Evolutionary conservation across 1,139 yeast genomes (phyloP).

Genomic region (Saccharomycopsis hybrid): DNA sequence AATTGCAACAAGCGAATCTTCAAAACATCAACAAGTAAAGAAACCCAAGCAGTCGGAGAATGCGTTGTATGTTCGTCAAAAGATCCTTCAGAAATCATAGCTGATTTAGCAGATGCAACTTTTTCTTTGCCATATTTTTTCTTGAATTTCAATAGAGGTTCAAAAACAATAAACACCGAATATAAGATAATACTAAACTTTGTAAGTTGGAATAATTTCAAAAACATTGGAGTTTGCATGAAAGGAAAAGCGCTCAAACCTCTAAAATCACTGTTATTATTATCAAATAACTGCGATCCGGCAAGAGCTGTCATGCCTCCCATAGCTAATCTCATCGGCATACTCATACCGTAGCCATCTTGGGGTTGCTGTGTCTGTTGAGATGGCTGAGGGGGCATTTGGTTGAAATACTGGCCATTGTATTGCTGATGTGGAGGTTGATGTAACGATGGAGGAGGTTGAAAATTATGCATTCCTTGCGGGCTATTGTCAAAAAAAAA

Average conservation of each 20-base stretch:
- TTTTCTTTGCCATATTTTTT: too few relatives aligned
- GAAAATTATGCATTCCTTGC: too few relatives aligned
- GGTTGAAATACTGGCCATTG: slow-evolving; percentile 1
- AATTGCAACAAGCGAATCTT: slow-evolving; percentile 1
- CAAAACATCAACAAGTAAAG: not conserved
- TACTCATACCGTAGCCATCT: slow-evolving; percentile 17
- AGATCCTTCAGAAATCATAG: not conserved
- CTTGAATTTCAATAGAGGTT: slow-evolving; percentile 2
- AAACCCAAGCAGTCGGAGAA: not conserved
- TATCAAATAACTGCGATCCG: slow-evolving; percentile 29
- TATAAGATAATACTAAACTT: not conserved
- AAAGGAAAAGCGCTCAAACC: slow-evolving; percentile 14
- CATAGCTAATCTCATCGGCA: slow-evolving; percentile 31
- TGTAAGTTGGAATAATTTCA: not conserved
- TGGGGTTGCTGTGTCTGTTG: slow-evolving; percentile 6
- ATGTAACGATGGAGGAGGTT: slow-evolving; percentile 4
- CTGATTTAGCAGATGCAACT: not conserved
- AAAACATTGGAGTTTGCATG: not conserved
- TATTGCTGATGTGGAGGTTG: slow-evolving; percentile 4
- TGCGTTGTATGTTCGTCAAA: too few relatives aligned
- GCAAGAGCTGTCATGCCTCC: slow-evolving; percentile 55
- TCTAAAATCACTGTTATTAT: slow-evolving; percentile 10
- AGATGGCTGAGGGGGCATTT: not conserved
- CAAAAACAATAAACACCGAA: not conserved
- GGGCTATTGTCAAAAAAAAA: slow-evolving; percentile 12